Evolutionary conservation across 78 protist species (phyloP).

Genomic region (Bigelowiella natans): DNA sequence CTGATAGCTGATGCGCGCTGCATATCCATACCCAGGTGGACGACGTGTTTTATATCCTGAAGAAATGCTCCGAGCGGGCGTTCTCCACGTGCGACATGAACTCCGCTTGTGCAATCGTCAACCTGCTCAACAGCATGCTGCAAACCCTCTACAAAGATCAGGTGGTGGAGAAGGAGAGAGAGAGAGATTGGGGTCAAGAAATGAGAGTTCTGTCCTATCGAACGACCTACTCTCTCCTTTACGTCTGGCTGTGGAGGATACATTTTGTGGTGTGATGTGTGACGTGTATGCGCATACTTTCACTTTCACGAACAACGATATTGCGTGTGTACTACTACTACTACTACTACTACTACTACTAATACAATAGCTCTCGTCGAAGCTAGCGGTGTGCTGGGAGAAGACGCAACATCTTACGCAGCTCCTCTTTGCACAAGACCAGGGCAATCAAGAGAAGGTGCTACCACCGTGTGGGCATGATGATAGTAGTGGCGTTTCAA

Average conservation of each 20-base stretch:
- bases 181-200: too few relatives aligned
- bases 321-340: too few relatives aligned
- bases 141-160: not conserved
- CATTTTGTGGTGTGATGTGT: too few relatives aligned
- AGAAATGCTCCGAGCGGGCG: not conserved
- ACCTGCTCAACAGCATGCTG: not conserved
- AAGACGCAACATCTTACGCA: not conserved
- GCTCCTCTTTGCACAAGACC: not conserved
- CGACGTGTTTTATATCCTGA: not conserved
- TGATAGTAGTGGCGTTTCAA: too few relatives aligned
- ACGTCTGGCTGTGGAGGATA: too few relatives aligned
- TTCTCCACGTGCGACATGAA: not conserved
- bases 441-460: not conserved
- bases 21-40: not conserved
- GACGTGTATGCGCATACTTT: too few relatives aligned
- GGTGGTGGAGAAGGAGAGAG: too few relatives aligned
- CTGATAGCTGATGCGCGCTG: not conserved
- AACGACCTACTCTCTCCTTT: too few relatives aligned
- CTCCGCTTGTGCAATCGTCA: not conserved
- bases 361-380: not conserved
- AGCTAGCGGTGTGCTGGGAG: not conserved
- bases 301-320: too few relatives aligned
- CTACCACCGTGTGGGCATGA: too few relatives aligned
- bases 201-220: too few relatives aligned
- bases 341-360: too few relatives aligned